Conservation (phyloP, 108 stramenopile genomes). For the Nitzschia sp. region DNA sequence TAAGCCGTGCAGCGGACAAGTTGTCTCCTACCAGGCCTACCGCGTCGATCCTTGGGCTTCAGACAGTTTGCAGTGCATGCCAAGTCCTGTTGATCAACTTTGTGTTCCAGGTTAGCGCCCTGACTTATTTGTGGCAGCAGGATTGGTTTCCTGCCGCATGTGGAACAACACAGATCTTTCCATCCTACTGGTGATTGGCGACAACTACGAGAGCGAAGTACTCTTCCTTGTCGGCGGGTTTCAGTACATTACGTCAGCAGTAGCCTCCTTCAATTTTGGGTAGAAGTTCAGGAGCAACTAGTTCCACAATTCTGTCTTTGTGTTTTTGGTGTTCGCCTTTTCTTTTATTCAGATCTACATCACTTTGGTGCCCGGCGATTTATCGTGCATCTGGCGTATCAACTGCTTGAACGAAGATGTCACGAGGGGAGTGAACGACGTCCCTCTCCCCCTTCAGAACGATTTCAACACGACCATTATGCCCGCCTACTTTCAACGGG, state of each 20-base stretch:
- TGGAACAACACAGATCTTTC: slow-evolving; percentile 52
- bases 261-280: slow-evolving; percentile 64
- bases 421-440: slow-evolving; percentile 20
- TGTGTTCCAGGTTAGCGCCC: slow-evolving; percentile 46
- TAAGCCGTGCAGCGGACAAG: slow-evolving; percentile 45
- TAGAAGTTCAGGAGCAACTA: slow-evolving; percentile 44
- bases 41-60: slow-evolving; percentile 60
- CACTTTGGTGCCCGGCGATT: slow-evolving; percentile 36
- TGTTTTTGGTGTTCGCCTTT: slow-evolving; percentile 33
- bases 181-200: slow-evolving; percentile 45
- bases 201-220: slow-evolving; percentile 59
- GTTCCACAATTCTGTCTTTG: slow-evolving; percentile 55
- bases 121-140: slow-evolving; percentile 45
- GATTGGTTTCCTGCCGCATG: slow-evolving; percentile 71
- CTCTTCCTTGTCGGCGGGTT: slow-evolving; percentile 62
- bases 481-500: slow-evolving; percentile 52
- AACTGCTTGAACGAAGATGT: slow-evolving; percentile 63
- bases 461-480: slow-evolving; percentile 61
- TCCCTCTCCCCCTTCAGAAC: slow-evolving; percentile 44
- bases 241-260: slow-evolving; percentile 60
- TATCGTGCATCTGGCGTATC: slow-evolving; percentile 61
- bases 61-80: slow-evolving; percentile 48
- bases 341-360: slow-evolving; percentile 27
- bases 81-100: slow-evolving; percentile 61
- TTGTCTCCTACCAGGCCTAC: slow-evolving; percentile 62